Conservation (phyloP, 805 yeast genomes). For the Wickerhamiella lipophila region DNA sequence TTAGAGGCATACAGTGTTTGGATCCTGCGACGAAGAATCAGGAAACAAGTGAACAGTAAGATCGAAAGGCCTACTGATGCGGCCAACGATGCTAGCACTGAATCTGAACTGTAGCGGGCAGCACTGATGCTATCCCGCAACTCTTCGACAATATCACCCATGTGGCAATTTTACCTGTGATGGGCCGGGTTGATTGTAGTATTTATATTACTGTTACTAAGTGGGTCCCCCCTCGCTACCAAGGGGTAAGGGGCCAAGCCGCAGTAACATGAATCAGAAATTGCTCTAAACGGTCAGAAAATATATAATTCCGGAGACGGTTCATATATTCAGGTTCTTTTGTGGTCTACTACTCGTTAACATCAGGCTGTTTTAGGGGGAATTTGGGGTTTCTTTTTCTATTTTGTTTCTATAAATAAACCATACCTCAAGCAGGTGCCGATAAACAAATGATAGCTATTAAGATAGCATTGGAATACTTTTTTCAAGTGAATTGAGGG, state of each 20-base stretch:
- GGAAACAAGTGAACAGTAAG: constrained; percentile 21
- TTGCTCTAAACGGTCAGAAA: too few relatives aligned
- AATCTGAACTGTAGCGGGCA: constrained; percentile 24
- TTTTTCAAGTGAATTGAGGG: too few relatives aligned
- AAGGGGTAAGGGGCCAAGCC: constrained; percentile 6
- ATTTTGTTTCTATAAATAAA: too few relatives aligned
- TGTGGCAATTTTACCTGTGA: not conserved
- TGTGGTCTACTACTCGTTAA: too few relatives aligned
- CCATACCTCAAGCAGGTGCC: too few relatives aligned
- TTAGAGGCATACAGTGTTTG: constrained; percentile 28
- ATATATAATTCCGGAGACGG: too few relatives aligned
- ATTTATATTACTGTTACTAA: constrained; percentile 3
- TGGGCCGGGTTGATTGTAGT: not conserved
- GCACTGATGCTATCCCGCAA: constrained; percentile 21
- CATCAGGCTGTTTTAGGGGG: too few relatives aligned
- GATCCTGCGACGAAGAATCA: constrained; percentile 26
- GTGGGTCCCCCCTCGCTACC: constrained; percentile 4
- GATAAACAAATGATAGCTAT: too few relatives aligned
- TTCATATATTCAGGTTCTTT: too few relatives aligned
- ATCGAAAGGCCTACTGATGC: constrained; percentile 28
- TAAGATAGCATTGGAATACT: too few relatives aligned
- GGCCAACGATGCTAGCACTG: constrained; percentile 29
- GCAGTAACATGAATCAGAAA: too few relatives aligned
- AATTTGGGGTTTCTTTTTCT: too few relatives aligned
- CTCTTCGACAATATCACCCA: constrained; percentile 17